Evolutionary conservation across 73 alveolate genomes (phyloP), one percentile per base, ranked within the genome.

Genomic region (Paramecium caudatum): DNA sequence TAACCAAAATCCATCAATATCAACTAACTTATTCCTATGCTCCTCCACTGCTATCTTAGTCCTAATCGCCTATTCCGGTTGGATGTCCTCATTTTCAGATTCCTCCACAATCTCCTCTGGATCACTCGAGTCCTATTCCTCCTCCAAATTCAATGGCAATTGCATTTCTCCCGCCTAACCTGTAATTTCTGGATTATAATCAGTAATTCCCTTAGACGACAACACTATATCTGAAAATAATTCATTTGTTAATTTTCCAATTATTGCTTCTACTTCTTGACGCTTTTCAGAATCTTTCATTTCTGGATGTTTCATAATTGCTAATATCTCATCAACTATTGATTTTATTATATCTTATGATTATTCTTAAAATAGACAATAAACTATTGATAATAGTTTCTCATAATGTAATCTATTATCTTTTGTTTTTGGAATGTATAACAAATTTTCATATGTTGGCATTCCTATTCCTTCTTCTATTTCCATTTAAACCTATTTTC

Each of bases 341-440:
- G 96, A 95, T 48, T 81, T 93, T 13, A 96, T 87, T 47, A 87
- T 92, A 47, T 96, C 98, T 21, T 91, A 92, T 12, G 96, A 91
- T 45, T 90, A 95, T 50, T 97, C 99, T 23, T 96, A 95, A 90
- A 96, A 88, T 83, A 91, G 91, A 32, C 94, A 85, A 91, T 96
- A 96, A 3, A 95, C 95, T 74, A 94, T 91, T 13, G 90, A 39
- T 32, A 97, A 88, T 78, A 96, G 45, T 50, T 80, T 94, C 82
- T 97, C 97, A 91, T 97, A 98, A 47, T 94, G 74, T 16, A 91
- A 84, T 70, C 96, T 93, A 17, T 99, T 97, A 78, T 96, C 99
- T 82, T 96, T 96, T 80, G 99, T 97, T 90, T 94, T 97, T 30
- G 99, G 99, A 84, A 92, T 90, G 88, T 96, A 98, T 86, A 90